Conservation (phyloP, 768 basidiomycete species). For the Auricularia sp. region DNA sequence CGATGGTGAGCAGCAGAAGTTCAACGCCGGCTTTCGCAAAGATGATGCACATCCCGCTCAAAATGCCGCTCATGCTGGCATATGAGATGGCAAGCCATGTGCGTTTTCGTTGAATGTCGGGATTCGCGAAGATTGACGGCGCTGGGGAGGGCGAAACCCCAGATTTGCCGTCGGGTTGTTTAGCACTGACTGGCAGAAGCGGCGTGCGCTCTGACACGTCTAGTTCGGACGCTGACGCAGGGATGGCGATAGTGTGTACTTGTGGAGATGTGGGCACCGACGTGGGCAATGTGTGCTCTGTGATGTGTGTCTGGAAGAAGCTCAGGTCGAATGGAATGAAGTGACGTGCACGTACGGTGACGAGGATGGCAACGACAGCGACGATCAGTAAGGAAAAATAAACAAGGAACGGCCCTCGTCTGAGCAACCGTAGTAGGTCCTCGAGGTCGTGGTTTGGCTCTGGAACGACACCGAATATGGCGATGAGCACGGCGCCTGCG, state of each 20-base stretch:
- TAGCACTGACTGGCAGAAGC: constrained; percentile 27
- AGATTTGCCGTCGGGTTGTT: constrained; percentile 1
- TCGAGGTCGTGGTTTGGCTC: constrained; percentile 80
- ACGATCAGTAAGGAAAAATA: constrained; percentile 70
- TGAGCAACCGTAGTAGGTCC: constrained; percentile 69
- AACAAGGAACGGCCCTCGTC: constrained; percentile 62
- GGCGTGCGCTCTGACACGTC: constrained; percentile 42
- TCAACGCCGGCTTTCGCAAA: constrained; percentile 93
- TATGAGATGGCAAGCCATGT: constrained; percentile 72
- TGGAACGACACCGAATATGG: constrained; percentile 83
- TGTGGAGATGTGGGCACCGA: not conserved
- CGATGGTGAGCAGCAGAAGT: constrained; percentile 66
- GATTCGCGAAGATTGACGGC: constrained; percentile 17
- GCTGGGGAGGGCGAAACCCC: not conserved
- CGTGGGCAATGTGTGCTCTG: constrained; percentile 46
- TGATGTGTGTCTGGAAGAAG: constrained; percentile 52
- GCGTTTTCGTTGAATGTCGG: constrained; percentile 33
- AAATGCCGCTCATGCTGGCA: constrained; percentile 76
- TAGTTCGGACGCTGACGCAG: constrained; percentile 11
- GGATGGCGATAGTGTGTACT: not conserved
- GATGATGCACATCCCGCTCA: constrained; percentile 85
- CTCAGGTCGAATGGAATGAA: not conserved
- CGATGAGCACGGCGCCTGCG: constrained; percentile 80
- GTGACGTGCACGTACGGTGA: constrained; percentile 38
- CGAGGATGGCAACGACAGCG: constrained; percentile 47